Evolutionary conservation across 768 basidiomycete genomes (phyloP).

Genomic region (Lyophyllum atratum): DNA sequence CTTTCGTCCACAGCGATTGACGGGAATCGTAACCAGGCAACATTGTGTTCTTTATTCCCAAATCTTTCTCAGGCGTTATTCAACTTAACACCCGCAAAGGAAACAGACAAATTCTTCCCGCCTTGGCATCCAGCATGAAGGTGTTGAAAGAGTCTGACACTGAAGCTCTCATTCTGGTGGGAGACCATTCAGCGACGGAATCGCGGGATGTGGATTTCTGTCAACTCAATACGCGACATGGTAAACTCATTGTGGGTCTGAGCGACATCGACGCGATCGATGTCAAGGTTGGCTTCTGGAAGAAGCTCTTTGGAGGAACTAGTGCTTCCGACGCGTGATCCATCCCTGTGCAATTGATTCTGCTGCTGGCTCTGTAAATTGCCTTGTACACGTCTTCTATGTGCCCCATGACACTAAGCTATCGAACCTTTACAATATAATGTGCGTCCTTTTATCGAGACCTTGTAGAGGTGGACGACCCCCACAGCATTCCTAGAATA

Average conservation of each 20-base stretch:
- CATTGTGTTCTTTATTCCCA: conserved; percentile 28
- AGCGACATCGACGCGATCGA: conserved; percentile 39
- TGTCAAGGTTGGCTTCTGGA: conserved; percentile 38
- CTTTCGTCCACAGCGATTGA: conserved; percentile 2
- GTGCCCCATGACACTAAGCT: no score
- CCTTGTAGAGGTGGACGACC: no score
- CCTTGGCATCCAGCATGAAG: conserved; percentile 23
- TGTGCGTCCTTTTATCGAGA: no score
- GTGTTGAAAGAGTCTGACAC: conserved; percentile 29
- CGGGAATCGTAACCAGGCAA: conserved; percentile 18
- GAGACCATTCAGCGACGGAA: conserved; percentile 19
- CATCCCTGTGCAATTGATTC: background rate
- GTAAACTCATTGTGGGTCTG: conserved; percentile 45
- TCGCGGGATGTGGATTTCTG: conserved; percentile 38
- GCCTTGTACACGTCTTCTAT: no score
- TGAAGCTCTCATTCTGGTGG: conserved; percentile 41
- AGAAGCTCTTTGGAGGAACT: conserved; percentile 23
- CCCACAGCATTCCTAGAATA: no score
- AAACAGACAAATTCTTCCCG: conserved; percentile 29
- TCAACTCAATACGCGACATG: conserved; percentile 35
- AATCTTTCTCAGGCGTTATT: conserved; percentile 29
- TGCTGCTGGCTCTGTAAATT: no score
- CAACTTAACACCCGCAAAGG: conserved; percentile 26
- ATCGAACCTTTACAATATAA: no score
- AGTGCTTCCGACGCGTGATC: no score